phyloP scores from a whole-genome alignment of 2,329 filamentous ascomycete genomes.

The Cladosporium colombiae region DNA sequence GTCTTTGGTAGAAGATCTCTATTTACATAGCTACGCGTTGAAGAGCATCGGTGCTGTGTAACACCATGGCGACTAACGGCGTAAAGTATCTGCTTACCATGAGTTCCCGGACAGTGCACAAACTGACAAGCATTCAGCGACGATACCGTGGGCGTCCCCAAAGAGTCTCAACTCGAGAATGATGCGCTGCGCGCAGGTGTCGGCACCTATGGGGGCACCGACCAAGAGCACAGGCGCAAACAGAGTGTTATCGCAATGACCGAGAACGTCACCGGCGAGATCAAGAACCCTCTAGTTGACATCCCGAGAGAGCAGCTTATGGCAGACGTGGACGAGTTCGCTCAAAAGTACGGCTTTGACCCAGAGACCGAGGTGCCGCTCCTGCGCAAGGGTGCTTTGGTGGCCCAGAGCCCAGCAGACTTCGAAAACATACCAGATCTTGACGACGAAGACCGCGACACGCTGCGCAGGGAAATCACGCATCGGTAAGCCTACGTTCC shows the following conservation, averaged over 20 bases:
- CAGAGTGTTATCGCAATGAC: slow-evolving; percentile 22
- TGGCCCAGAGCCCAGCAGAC: slow-evolving; percentile 67
- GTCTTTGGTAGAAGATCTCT: not conserved
- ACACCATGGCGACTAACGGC: not conserved
- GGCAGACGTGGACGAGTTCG: slow-evolving; percentile 62
- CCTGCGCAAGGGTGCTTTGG: slow-evolving; percentile 68
- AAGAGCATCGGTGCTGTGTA: not conserved
- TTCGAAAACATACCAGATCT: slow-evolving; percentile 65
- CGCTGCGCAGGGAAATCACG: slow-evolving; percentile 60
- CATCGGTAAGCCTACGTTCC: slow-evolving; percentile 49
- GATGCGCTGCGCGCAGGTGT: not conserved
- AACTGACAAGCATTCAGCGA: not conserved
- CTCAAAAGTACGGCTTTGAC: slow-evolving; percentile 57
- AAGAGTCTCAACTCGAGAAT: not conserved
- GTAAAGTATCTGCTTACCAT: not conserved
- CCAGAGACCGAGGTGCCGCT: slow-evolving; percentile 44
- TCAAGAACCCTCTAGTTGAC: slow-evolving; percentile 57
- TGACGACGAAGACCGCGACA: slow-evolving; percentile 58
- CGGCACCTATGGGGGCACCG: not conserved
- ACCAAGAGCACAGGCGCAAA: slow-evolving; percentile 17
- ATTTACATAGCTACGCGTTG: not conserved
- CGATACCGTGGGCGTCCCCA: not conserved
- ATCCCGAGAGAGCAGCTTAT: slow-evolving; percentile 54
- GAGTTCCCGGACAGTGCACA: not conserved
- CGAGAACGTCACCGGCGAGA: slow-evolving; percentile 44